Evolutionary conservation across 805 yeast genomes (phyloP).

Genomic region (Komagataella kurtzmanii): DNA sequence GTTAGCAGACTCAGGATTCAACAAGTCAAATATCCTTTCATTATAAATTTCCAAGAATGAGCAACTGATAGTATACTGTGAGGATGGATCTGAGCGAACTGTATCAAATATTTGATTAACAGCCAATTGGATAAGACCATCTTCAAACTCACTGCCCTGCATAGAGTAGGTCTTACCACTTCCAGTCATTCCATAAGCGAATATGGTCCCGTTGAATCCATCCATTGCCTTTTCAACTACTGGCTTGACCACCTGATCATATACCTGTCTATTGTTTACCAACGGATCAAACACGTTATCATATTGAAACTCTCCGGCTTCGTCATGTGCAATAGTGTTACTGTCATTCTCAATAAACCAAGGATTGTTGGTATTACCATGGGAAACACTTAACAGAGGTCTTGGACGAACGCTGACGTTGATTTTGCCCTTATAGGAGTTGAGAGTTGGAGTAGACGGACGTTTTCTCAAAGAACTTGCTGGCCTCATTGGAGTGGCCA

Average conservation of each 20-base stretch:
- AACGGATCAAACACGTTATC: constrained; percentile 66
- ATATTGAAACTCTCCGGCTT: constrained; percentile 55
- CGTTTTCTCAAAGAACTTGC: constrained; percentile 6
- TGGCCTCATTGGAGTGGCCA: constrained; percentile 9
- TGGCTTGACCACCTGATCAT: constrained; percentile 36
- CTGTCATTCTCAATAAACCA: constrained; percentile 31
- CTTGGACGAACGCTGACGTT: constrained; percentile 69
- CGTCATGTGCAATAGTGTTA: constrained; percentile 30
- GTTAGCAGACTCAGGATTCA: constrained; percentile 25
- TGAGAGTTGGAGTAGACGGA: constrained; percentile 5
- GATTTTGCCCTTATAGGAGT: constrained; percentile 53
- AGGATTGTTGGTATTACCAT: constrained; percentile 8
- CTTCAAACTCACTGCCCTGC: constrained; percentile 53
- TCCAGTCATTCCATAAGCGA: constrained; percentile 94
- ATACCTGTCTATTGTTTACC: constrained; percentile 45
- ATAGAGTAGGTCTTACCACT: constrained; percentile 84
- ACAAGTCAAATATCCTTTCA: constrained; percentile 71
- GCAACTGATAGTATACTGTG: constrained; percentile 17
- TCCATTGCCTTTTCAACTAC: constrained; percentile 42
- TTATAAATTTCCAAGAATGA: constrained; percentile 82
- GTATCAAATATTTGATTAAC: constrained; percentile 45
- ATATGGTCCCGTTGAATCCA: constrained; percentile 80
- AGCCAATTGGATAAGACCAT: constrained; percentile 64
- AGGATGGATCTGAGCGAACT: constrained; percentile 10
- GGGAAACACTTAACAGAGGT: constrained; percentile 26